Conservation (phyloP, 2,329 filamentous ascomycete species). For the Cryphonectria carpinicola region DNA sequence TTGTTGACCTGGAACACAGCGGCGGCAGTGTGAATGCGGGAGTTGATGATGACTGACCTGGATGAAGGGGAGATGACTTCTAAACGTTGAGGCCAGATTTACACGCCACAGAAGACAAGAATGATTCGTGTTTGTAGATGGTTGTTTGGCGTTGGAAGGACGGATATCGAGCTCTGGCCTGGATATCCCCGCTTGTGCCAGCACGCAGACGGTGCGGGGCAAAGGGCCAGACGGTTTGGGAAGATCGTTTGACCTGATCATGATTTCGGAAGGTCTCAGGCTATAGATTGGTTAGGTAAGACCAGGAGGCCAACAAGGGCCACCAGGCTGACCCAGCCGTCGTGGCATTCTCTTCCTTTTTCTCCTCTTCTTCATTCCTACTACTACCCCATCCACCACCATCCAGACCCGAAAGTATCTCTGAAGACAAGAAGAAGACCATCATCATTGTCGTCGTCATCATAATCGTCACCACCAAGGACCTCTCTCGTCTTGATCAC, state of each 20-base stretch:
- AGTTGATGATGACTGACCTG: not conserved
- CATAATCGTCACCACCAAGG: not conserved
- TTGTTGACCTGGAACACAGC: not conserved
- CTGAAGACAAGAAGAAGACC: not conserved
- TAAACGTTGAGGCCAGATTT: not conserved
- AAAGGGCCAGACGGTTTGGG: not conserved
- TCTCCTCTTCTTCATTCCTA: not conserved
- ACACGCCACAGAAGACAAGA: not conserved
- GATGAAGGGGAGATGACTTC: too few relatives aligned
- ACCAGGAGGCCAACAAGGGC: not conserved
- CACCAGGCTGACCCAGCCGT: not conserved
- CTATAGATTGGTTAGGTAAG: not conserved
- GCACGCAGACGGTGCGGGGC: not conserved
- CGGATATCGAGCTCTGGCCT: not conserved
- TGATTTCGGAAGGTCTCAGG: not conserved
- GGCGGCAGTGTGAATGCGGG: not conserved
- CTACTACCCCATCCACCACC: not conserved
- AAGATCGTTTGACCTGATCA: not conserved
- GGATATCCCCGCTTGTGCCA: slow-evolving; percentile 4
- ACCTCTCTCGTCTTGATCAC: not conserved
- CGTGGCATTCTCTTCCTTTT: not conserved
- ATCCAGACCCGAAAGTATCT: not conserved
- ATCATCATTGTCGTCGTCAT: not conserved
- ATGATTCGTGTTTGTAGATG: not conserved
- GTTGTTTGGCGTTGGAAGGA: not conserved